These are phyloP conservation scores for Homolaphlyctis polyrhiza DNA, from an alignment of 371 early-diverging fungal species.

Conservation along the genomic window DNA sequence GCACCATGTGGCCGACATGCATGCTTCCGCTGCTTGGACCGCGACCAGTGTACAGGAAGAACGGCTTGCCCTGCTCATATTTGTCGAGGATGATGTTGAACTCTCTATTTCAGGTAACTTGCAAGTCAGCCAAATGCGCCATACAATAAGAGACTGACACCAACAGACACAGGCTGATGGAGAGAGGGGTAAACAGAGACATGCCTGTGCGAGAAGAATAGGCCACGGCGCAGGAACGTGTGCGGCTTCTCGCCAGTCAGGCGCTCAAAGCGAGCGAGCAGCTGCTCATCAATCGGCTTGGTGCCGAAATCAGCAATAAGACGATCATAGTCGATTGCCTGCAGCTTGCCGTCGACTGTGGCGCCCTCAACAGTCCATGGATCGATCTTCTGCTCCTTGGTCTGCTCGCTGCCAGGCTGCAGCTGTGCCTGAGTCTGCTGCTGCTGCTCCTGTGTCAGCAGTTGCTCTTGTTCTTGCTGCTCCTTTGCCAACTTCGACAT, in stretches of 20 bases:
- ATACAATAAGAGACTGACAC: background rate
- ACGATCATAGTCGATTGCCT: conserved; percentile 94
- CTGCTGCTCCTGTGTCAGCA: background rate
- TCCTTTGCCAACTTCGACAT: no score
- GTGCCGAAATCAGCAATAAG: conserved; percentile 96
- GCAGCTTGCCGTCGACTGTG: conserved; percentile 72
- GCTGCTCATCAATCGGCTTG: conserved; percentile 66
- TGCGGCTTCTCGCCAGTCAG: conserved; percentile 86
- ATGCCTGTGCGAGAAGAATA: conserved; percentile 94
- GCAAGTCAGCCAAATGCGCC: no score
- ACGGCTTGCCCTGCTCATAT: conserved; percentile 91
- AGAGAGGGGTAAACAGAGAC: background rate
- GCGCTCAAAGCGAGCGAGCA: conserved; percentile 77
- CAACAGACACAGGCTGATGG: background rate
- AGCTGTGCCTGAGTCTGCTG: no score
- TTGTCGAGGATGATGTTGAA: conserved; percentile 83
- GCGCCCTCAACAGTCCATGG: conserved; percentile 98
- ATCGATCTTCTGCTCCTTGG: conserved; percentile 72
- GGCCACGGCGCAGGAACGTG: conserved; percentile 83
- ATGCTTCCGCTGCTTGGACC: conserved; percentile 96
- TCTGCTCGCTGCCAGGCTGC: background rate
- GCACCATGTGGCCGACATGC: conserved; percentile 99
- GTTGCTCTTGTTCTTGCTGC: background rate
- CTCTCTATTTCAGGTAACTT: conserved; percentile 63
- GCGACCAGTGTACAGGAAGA: conserved; percentile 99